Percentiles rank a stretch among this genome's conserved stretches.
Conservation (phyloP, 2,329 filamentous ascomycete species). For the Aureobasidium vineae region DNA sequence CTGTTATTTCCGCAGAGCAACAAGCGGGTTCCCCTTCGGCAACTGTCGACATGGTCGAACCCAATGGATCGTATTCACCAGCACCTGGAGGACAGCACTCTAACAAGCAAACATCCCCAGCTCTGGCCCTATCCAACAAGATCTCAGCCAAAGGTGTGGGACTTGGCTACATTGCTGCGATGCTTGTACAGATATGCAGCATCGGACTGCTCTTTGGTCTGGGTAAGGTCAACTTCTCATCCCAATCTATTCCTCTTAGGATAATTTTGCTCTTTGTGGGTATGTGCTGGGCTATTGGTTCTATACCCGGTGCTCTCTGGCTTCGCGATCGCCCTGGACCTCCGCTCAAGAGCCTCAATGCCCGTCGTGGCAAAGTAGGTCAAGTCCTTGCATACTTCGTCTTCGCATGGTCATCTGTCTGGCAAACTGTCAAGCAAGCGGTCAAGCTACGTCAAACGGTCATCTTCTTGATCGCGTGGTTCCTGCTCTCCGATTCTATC, state of each 20-base stretch:
- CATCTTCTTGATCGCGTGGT: conserved; percentile 80
- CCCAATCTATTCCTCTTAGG: conserved; percentile 71
- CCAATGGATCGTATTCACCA: background rate
- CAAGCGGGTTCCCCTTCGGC: conserved; percentile 4
- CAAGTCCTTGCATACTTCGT: conserved; percentile 62
- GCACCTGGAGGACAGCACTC: background rate
- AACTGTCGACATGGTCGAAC: conserved; percentile 16
- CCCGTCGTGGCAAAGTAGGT: background rate
- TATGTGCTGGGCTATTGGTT: conserved; percentile 84
- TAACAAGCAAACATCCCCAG: conserved; percentile 49
- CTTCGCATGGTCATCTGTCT: conserved; percentile 80
- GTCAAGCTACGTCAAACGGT: conserved; percentile 67
- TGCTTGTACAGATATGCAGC: conserved; percentile 74
- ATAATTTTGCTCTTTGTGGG: conserved; percentile 80
- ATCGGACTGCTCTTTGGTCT: conserved; percentile 68
- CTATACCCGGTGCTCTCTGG: conserved; percentile 80
- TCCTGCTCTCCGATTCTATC: conserved; percentile 85
- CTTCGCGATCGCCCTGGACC: conserved; percentile 80
- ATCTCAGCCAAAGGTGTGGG: conserved; percentile 89
- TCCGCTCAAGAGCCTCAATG: conserved; percentile 52
- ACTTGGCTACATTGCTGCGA: conserved; percentile 80
- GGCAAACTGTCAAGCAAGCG: conserved; percentile 71
- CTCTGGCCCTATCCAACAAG: conserved; percentile 74
- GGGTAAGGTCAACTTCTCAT: conserved; percentile 60
- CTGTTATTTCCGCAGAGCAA: conserved; percentile 35